phyloP scores from a whole-genome alignment of 2,329 filamentous ascomycete genomes.

The Cadophora sp. region DNA sequence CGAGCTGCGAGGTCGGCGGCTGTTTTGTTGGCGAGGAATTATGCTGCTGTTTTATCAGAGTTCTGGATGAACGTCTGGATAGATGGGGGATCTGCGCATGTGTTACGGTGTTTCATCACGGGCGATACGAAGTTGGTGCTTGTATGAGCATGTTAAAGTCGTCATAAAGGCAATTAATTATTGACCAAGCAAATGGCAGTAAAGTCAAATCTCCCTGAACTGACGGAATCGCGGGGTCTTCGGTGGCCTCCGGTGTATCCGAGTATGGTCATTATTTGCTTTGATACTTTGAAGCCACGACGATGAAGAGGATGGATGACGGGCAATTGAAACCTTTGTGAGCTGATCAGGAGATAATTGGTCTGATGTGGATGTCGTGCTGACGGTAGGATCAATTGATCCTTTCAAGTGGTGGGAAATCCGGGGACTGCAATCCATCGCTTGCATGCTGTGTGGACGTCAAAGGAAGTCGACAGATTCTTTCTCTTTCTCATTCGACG shows the following conservation, averaged over 20 bases:
- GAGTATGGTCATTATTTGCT: neutral
- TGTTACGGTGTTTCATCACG: conserved; percentile 10
- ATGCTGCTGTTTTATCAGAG: neutral
- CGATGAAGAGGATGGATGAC: neutral
- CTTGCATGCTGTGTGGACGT: neutral
- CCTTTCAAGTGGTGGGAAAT: neutral
- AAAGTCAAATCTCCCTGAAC: neutral
- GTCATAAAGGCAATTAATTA: conserved; percentile 12
- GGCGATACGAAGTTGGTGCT: conserved; percentile 14
- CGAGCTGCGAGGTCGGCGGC: neutral
- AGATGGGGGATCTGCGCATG: conserved; percentile 11
- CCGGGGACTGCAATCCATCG: neutral
- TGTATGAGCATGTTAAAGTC: conserved; percentile 4
- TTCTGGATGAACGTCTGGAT: conserved; percentile 1
- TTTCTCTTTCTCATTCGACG: neutral
- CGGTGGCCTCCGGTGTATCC: conserved; percentile 22
- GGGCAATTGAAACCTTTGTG: conserved; percentile 18
- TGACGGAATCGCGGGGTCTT: conserved; percentile 23
- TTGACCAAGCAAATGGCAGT: conserved; percentile 10
- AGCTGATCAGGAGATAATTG: conserved; percentile 27
- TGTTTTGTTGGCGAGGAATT: neutral
- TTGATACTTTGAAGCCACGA: neutral
- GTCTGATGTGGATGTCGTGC: conserved; percentile 16
- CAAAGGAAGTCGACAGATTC: conserved; percentile 6
- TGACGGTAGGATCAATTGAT: neutral